Evolutionary conservation across 306 rosid species (phyloP).

Genomic region (Ceratonia siliqua): DNA sequence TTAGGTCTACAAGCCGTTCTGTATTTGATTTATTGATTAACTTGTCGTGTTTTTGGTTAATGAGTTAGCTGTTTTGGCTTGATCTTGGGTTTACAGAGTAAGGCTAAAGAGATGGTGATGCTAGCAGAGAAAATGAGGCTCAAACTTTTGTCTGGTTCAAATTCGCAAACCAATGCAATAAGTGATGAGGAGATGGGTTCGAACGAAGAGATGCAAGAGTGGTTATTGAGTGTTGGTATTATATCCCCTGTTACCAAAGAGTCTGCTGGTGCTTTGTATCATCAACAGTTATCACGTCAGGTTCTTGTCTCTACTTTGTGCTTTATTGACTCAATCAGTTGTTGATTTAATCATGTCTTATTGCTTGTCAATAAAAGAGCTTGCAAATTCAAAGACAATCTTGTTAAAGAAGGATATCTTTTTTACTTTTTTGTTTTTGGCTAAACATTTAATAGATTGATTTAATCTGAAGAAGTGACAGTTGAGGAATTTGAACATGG

Average conservation of each 20-base stretch:
- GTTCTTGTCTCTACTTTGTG: slow-evolving; percentile 41
- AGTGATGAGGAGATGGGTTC: slow-evolving; percentile 89
- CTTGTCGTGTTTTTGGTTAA: background rate
- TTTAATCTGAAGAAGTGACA: slow-evolving; percentile 11
- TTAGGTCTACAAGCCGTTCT: slow-evolving; percentile 2
- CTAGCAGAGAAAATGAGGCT: slow-evolving; percentile 98
- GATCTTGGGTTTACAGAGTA: slow-evolving; percentile 66
- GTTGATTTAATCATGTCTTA: background rate
- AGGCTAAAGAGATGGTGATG: slow-evolving; percentile 97
- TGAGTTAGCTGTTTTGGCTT: slow-evolving; percentile 27
- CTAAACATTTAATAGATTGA: slow-evolving; percentile 12
- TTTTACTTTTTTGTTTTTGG: background rate
- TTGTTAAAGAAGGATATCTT: background rate
- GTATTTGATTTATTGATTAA: background rate
- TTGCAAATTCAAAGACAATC: slow-evolving; percentile 14
- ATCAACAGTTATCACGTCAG: slow-evolving; percentile 96
- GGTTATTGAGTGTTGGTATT: slow-evolving; percentile 92
- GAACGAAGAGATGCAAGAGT: slow-evolving; percentile 95
- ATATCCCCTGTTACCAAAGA: slow-evolving; percentile 96
- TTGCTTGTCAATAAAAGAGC: slow-evolving; percentile 7
- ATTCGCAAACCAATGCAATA: slow-evolving; percentile 54
- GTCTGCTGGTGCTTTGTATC: slow-evolving; percentile 95
- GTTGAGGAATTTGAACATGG: background rate
- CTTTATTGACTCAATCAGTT: background rate
- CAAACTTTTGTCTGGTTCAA: slow-evolving; percentile 77